phyloP scores from a whole-genome alignment of 441 rosid species.

The Populus trichocarpa region DNA sequence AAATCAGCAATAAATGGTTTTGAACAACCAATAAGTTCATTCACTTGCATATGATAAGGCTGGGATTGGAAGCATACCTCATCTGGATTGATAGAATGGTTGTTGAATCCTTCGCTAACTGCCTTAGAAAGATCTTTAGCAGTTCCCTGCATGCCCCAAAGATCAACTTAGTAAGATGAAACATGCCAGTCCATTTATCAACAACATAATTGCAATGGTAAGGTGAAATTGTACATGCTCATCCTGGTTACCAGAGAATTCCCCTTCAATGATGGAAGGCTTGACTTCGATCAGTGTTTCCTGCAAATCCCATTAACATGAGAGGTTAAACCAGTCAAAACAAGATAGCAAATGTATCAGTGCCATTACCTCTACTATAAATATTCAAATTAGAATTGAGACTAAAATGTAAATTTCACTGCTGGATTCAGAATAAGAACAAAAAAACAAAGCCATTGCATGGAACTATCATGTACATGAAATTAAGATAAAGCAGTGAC shows the following conservation, averaged over 20 bases:
- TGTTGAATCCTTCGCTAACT: conserved; percentile 20
- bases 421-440: too few relatives aligned
- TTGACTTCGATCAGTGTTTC: conserved; percentile 53
- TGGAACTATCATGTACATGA: too few relatives aligned
- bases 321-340: conserved; percentile 8
- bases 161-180: conserved; percentile 17
- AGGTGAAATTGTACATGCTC: conserved; percentile 35
- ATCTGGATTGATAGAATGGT: conserved; percentile 40
- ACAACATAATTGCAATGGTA: conserved; percentile 8
- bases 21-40: conserved; percentile 6
- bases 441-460: too few relatives aligned
- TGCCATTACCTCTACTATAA: background rate
- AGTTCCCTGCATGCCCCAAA: conserved; percentile 40
- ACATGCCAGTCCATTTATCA: background rate
- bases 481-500: too few relatives aligned
- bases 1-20: background rate
- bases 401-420: background rate
- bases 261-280: conserved; percentile 48
- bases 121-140: conserved; percentile 35
- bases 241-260: conserved; percentile 36
- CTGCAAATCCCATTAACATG: conserved; percentile 33
- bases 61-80: conserved; percentile 35
- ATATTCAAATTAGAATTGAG: background rate
- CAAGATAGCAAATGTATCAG: conserved; percentile 1
- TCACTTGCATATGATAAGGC: background rate